phyloP scores from a whole-genome alignment of 2,329 filamentous ascomycete genomes.

The Colletotrichum sublineola region DNA sequence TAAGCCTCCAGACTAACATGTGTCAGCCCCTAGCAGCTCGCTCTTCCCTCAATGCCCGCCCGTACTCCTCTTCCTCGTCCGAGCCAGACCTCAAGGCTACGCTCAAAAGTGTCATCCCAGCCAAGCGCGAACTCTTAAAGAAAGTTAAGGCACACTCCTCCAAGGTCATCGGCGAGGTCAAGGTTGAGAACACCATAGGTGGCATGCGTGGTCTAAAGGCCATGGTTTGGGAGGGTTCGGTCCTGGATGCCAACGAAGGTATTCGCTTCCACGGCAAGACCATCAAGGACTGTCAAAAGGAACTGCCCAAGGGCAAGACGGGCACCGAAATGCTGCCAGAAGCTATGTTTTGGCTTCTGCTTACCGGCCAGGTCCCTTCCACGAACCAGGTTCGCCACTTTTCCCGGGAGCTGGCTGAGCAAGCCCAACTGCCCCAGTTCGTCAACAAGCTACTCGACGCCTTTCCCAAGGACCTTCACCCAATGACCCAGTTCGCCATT shows the following conservation, averaged over 20 bases:
- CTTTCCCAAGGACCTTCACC: conserved; percentile 91
- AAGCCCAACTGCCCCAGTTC: conserved; percentile 85
- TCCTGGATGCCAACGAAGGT: conserved; percentile 95
- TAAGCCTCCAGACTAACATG: conserved; percentile 16
- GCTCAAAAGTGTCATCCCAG: conserved; percentile 86
- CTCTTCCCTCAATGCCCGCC: conserved; percentile 46
- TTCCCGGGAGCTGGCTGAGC: conserved; percentile 87
- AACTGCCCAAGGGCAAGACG: conserved; percentile 90
- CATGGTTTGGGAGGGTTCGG: conserved; percentile 99
- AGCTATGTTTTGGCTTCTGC: conserved; percentile 98
- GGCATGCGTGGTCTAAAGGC: conserved; percentile 98
- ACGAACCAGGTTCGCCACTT: conserved; percentile 84
- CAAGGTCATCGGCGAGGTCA: conserved; percentile 91
- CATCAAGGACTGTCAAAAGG: conserved; percentile 96
- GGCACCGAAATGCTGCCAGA: conserved; percentile 98
- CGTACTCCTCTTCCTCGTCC: conserved; percentile 78
- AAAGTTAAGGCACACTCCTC: conserved; percentile 88
- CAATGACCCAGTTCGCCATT: conserved; percentile 98
- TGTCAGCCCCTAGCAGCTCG: conserved; percentile 45
- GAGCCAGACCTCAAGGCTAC: conserved; percentile 93
- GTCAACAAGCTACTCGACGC: conserved; percentile 89
- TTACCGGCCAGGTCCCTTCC: conserved; percentile 92
- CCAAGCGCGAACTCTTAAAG: conserved; percentile 92
- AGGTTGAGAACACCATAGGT: conserved; percentile 92
- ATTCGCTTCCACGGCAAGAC: conserved; percentile 98